Percentiles rank a stretch among this genome's conserved stretches.
These are phyloP conservation scores for Populus ilicifolia DNA, from an alignment of 345 rosid genomes.

Conservation along the genomic window DNA sequence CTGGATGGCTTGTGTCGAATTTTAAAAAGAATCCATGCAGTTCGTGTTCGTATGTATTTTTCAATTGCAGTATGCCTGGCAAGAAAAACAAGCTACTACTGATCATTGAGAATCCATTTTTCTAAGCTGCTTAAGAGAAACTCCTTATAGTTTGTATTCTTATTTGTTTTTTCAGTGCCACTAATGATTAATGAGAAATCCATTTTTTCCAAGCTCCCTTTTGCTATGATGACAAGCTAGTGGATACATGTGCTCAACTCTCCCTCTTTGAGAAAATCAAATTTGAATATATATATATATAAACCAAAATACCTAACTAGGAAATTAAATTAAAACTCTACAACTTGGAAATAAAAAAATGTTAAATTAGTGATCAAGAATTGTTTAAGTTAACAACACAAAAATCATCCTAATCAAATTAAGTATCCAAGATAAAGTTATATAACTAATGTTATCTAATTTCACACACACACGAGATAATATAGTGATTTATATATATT, in stretches of 20 bases:
- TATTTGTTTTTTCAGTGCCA: not conserved
- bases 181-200: conserved; percentile 3
- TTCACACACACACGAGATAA: too few species aligned
- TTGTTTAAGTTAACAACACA: too few species aligned
- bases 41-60: conserved; percentile 9
- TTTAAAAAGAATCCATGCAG: not conserved
- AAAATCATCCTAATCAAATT: too few species aligned
- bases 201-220: not conserved
- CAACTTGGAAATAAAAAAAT: too few species aligned
- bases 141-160: not conserved
- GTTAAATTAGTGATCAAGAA: too few species aligned
- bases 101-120: not conserved
- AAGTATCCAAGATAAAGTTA: too few species aligned
- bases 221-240: not conserved
- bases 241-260: not conserved
- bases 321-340: too few species aligned
- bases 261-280: not conserved
- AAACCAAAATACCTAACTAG: too few species aligned
- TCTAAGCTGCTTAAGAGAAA: not conserved
- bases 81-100: not conserved
- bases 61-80: not conserved
- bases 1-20: conserved; percentile 12
- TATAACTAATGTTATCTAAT: too few species aligned
- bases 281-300: too few species aligned
- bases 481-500: too few species aligned